Conservation (phyloP, 495 filamentous ascomycete genomes). For the Tetracladium setigerum region DNA sequence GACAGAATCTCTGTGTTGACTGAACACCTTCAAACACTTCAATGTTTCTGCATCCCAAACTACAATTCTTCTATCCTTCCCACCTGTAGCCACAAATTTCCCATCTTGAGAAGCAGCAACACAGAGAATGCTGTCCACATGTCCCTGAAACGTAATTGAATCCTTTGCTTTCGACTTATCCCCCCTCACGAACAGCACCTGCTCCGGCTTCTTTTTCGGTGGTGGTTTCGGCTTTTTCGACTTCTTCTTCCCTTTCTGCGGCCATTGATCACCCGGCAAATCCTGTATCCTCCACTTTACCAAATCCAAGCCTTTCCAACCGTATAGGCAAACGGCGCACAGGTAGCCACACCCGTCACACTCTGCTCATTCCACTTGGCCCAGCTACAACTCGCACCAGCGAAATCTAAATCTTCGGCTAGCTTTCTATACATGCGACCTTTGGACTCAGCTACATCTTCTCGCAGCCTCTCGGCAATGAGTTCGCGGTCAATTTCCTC, state of each 20-base stretch:
- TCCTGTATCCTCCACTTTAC: constrained; percentile 80
- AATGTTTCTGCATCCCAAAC: constrained; percentile 78
- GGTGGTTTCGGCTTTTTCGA: constrained; percentile 58
- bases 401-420: constrained; percentile 59
- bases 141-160: constrained; percentile 56
- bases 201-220: constrained; percentile 61
- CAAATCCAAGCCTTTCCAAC: constrained; percentile 75
- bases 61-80: constrained; percentile 70
- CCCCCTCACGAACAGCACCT: constrained; percentile 58
- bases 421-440: constrained; percentile 78
- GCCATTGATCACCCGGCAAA: constrained; percentile 39
- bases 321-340: constrained; percentile 74
- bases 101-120: constrained; percentile 85
- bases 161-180: constrained; percentile 53
- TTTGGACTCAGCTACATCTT: constrained; percentile 91
- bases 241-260: constrained; percentile 42
- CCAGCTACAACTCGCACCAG: constrained; percentile 51
- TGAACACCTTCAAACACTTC: constrained; percentile 71
- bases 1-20: constrained; percentile 85
- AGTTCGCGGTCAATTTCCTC: constrained; percentile 86
- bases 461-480: constrained; percentile 80
- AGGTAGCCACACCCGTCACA: constrained; percentile 73
- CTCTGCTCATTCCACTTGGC: constrained; percentile 70
- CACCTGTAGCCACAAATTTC: constrained; percentile 85
- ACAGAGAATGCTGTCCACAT: constrained; percentile 66